Conservation (phyloP, 1,284 basidiomycete species). For the Entoloma clypeatum region DNA sequence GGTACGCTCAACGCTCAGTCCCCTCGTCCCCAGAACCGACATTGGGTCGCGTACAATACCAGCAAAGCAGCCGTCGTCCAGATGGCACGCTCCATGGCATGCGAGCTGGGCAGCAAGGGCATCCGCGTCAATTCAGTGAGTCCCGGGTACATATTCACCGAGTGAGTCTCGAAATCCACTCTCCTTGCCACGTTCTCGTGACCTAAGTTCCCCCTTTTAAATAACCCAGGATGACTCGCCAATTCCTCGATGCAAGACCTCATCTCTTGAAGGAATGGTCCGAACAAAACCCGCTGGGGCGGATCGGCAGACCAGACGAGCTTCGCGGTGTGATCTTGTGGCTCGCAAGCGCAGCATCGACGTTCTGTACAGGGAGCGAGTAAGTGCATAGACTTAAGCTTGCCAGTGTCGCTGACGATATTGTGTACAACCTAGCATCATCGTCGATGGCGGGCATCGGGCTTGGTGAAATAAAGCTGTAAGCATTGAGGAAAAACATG, state of each 20-base stretch:
- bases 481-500: no score
- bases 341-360: slow-evolving; percentile 66
- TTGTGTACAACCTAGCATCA: slow-evolving; percentile 18
- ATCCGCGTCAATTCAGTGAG: slow-evolving; percentile 73
- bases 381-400: slow-evolving; percentile 30
- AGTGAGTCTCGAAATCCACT: slow-evolving; percentile 35
- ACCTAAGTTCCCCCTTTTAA: slow-evolving; percentile 1
- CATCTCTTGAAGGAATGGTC: slow-evolving; percentile 61
- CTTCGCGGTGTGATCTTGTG: slow-evolving; percentile 69
- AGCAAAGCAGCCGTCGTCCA: slow-evolving; percentile 78
- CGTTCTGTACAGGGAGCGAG: slow-evolving; percentile 68
- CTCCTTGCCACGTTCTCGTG: neutral
- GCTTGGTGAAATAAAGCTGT: no score
- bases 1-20: slow-evolving; percentile 1
- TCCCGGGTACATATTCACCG: slow-evolving; percentile 69
- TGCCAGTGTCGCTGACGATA: neutral
- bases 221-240: slow-evolving; percentile 62
- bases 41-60: slow-evolving; percentile 74
- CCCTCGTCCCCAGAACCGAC: slow-evolving; percentile 41
- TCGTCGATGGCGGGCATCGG: slow-evolving; percentile 28
- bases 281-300: slow-evolving; percentile 63
- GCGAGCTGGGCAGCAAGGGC: slow-evolving; percentile 65
- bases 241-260: slow-evolving; percentile 61
- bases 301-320: slow-evolving; percentile 69
- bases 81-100: slow-evolving; percentile 77